Conservation (phyloP, 2,329 filamentous ascomycete species). For the Coniosporium tulheliwenetii region DNA sequence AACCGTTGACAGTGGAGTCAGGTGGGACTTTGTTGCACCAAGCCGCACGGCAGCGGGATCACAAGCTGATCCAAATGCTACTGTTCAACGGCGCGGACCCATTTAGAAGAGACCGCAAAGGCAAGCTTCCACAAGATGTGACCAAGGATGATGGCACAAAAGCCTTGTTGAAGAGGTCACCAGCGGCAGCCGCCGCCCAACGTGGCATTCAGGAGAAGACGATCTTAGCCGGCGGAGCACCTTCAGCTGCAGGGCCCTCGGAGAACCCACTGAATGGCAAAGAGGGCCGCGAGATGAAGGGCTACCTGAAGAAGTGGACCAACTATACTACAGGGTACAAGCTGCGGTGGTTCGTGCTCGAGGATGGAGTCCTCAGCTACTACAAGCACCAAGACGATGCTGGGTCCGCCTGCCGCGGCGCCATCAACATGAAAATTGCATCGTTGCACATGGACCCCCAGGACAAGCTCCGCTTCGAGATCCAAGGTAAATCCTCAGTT, state of each 20-base stretch:
- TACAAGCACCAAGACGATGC: slow-evolving; percentile 99
- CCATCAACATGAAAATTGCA: slow-evolving; percentile 97
- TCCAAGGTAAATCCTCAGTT: slow-evolving; percentile 93
- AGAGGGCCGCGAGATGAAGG: slow-evolving; percentile 92
- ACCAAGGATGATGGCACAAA: slow-evolving; percentile 87
- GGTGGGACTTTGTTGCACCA: slow-evolving; percentile 93
- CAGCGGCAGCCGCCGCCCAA: slow-evolving; percentile 85
- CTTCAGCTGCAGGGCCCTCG: slow-evolving; percentile 39
- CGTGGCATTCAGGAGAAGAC: slow-evolving; percentile 94
- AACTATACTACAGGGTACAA: slow-evolving; percentile 98
- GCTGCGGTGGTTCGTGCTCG: slow-evolving; percentile 90
- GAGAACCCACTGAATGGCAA: slow-evolving; percentile 52
- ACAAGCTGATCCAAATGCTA: slow-evolving; percentile 74
- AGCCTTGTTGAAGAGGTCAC: slow-evolving; percentile 82
- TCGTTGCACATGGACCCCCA: slow-evolving; percentile 89
- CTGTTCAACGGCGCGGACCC: slow-evolving; percentile 91
- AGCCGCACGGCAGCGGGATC: slow-evolving; percentile 75
- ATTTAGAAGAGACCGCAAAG: slow-evolving; percentile 86
- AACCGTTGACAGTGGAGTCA: slow-evolving; percentile 57
- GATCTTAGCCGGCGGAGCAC: slow-evolving; percentile 61
- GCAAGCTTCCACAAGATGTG: slow-evolving; percentile 88
- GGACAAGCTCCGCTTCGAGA: slow-evolving; percentile 96
- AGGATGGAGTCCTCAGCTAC: slow-evolving; percentile 94
- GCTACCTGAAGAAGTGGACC: slow-evolving; percentile 98
- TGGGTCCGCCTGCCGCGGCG: slow-evolving; percentile 86